These are phyloP conservation scores for Phytophthora foliorum DNA, from an alignment of 352 stramenopile genomes.

Conservation along the genomic window DNA sequence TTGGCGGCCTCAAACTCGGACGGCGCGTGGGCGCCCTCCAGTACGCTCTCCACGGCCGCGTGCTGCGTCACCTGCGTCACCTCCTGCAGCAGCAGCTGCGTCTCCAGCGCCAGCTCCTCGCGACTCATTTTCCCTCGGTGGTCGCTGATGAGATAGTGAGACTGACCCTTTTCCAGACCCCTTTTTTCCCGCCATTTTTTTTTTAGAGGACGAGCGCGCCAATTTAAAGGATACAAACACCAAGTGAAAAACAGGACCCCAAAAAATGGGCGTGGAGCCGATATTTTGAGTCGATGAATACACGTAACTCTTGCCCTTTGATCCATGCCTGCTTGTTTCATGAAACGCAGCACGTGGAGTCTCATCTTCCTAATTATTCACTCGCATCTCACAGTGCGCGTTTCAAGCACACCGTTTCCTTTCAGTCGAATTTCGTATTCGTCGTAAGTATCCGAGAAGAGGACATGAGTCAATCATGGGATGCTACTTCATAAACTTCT, in stretches of 20 bases:
- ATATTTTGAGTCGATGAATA: neutral
- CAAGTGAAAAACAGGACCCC: constrained; percentile 5
- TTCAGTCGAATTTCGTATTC: no score
- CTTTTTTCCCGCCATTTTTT: constrained; percentile 30
- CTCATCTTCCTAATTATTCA: no score
- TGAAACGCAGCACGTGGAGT: no score
- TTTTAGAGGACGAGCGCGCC: constrained; percentile 26
- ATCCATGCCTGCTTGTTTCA: no score
- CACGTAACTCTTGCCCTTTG: no score
- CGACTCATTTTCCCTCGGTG: constrained; percentile 34
- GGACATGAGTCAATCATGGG: no score
- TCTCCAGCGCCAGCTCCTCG: constrained; percentile 78
- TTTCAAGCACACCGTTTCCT: no score
- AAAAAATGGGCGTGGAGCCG: neutral
- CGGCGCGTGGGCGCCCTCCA: constrained; percentile 29
- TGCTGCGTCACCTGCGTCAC: constrained; percentile 65
- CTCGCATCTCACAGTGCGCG: no score
- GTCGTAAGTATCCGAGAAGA: no score
- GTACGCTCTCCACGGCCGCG: constrained; percentile 39
- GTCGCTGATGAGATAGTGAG: neutral
- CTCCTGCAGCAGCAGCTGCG: constrained; percentile 83
- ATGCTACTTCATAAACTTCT: no score
- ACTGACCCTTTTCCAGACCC: neutral
- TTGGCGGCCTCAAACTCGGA: constrained; percentile 69
- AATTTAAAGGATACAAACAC: constrained; percentile 25